These are phyloP conservation scores for Aethionema arabicum DNA, from an alignment of 345 rosid species.

Conservation along the genomic window DNA sequence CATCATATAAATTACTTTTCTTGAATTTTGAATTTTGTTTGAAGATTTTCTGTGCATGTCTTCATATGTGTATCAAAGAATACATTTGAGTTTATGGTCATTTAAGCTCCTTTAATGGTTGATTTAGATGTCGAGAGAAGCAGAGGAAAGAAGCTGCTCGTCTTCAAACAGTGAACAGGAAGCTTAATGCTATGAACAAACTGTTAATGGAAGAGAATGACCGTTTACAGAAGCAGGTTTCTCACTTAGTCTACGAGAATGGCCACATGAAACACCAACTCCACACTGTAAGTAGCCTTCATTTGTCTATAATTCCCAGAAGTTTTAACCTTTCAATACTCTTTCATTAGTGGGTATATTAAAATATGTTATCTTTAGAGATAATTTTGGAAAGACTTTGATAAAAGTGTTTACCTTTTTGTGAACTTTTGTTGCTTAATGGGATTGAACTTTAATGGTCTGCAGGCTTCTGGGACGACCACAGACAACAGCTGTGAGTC, in stretches of 20 bases:
- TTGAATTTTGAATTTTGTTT: not conserved
- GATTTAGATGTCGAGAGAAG: constrained; percentile 87
- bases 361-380: not conserved
- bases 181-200: constrained; percentile 91
- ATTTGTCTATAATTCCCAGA: no score
- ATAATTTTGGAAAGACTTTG: not conserved
- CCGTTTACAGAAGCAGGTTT: constrained; percentile 96
- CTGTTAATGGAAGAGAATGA: constrained; percentile 99
- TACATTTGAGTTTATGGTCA: not conserved
- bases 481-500: constrained; percentile 99
- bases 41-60: not conserved
- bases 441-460: not conserved
- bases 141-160: constrained; percentile 95
- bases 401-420: not conserved
- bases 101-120: not conserved
- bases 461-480: constrained; percentile 87
- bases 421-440: constrained; percentile 1
- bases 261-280: constrained; percentile 83
- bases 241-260: constrained; percentile 89
- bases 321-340: no score
- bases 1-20: not conserved
- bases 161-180: constrained; percentile 85
- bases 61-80: no score
- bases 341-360: not conserved
- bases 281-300: constrained; percentile 48